These are phyloP conservation scores for Candida piceae DNA, from an alignment of 805 yeast genomes.

Conservation along the genomic window DNA sequence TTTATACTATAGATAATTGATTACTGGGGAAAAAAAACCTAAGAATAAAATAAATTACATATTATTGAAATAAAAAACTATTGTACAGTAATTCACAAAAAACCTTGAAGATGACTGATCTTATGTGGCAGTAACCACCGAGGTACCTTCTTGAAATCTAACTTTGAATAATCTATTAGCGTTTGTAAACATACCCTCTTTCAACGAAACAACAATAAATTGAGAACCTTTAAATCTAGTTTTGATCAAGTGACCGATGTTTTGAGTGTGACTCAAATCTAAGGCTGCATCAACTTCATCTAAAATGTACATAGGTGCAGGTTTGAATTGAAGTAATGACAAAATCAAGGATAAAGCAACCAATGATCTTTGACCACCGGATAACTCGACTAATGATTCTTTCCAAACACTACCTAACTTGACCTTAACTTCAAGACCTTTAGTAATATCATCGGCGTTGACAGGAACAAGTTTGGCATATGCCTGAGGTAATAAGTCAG, in stretches of 20 bases:
- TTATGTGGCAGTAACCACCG: conserved; percentile 73
- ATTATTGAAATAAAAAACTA: neutral
- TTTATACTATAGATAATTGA: too few relatives aligned
- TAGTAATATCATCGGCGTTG: conserved; percentile 75
- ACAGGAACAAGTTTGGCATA: conserved; percentile 84
- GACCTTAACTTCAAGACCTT: conserved; percentile 88
- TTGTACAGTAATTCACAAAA: neutral
- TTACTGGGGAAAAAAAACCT: too few relatives aligned
- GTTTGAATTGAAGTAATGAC: conserved; percentile 89
- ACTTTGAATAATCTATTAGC: conserved; percentile 94
- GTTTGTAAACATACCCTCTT: conserved; percentile 97
- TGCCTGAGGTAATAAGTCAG: conserved; percentile 83
- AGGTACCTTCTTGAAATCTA: conserved; percentile 93
- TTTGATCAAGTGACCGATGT: conserved; percentile 93
- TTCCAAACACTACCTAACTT: conserved; percentile 93
- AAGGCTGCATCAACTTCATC: conserved; percentile 99
- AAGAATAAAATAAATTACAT: too few relatives aligned
- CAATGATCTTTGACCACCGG: conserved; percentile 96
- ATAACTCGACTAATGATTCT: conserved; percentile 86
- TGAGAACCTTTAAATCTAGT: conserved; percentile 94
- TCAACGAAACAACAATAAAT: conserved; percentile 91
- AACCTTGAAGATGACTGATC: too few relatives aligned
- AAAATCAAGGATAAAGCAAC: conserved; percentile 88
- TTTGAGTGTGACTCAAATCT: conserved; percentile 95
- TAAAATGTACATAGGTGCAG: conserved; percentile 97